phyloP scores from a whole-genome alignment of 2,329 filamentous ascomycete species.

The Hymenoscyphus albidus region DNA sequence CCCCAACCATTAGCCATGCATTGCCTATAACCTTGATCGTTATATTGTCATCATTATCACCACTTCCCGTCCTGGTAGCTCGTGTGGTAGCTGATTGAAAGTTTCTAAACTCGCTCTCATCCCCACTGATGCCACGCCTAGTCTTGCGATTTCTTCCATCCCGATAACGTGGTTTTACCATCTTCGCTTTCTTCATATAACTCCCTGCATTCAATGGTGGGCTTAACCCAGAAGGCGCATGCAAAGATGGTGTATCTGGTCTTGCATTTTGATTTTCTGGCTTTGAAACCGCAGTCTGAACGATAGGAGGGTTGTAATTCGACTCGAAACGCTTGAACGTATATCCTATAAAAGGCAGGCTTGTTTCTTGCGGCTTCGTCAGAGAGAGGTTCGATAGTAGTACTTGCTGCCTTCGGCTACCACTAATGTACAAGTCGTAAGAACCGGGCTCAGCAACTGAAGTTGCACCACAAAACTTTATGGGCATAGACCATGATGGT shows the following conservation, averaged over 20 bases:
- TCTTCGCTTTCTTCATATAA: conserved; percentile 45
- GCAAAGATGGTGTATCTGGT: no score
- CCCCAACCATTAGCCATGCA: conserved; percentile 52
- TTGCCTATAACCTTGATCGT: conserved; percentile 58
- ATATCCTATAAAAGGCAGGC: no score
- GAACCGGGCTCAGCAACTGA: no score
- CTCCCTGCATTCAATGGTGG: conserved; percentile 52
- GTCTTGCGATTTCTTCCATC: conserved; percentile 49
- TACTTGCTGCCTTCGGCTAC: no score
- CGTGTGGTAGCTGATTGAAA: conserved; percentile 57
- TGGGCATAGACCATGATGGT: not conserved
- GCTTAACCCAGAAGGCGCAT: conserved; percentile 34
- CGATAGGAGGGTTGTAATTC: no score
- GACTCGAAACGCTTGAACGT: no score
- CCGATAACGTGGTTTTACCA: conserved; percentile 30
- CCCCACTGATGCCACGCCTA: conserved; percentile 56
- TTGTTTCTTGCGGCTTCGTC: no score
- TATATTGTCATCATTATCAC: conserved; percentile 49
- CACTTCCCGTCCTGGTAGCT: conserved; percentile 40
- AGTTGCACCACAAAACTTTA: no score
- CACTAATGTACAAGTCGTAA: no score
- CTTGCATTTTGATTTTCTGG: no score
- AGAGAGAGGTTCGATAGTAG: no score
- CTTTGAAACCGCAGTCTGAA: no score
- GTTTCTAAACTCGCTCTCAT: conserved; percentile 56